These are phyloP conservation scores for Cutaneotrichosporon spelunceum DNA, from an alignment of 1,284 basidiomycete species.

Conservation along the genomic window DNA sequence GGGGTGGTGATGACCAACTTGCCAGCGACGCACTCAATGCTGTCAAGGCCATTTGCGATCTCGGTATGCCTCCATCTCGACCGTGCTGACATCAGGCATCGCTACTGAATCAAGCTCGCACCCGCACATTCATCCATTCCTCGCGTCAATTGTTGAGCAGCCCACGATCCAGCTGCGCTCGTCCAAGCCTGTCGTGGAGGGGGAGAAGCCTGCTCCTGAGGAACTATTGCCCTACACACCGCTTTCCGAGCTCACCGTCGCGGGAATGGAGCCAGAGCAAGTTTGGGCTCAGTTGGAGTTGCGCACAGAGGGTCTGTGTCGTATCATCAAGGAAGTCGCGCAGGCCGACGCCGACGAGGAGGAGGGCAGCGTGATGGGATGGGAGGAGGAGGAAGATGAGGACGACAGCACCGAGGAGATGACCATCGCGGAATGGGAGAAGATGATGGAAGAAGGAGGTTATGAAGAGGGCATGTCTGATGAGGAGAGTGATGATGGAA, in stretches of 20 bases:
- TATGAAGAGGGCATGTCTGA: constrained; percentile 31
- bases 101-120: constrained; percentile 62
- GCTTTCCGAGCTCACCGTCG: constrained; percentile 67
- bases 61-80: constrained; percentile 58
- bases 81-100: constrained; percentile 37
- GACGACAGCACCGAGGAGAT: constrained; percentile 42
- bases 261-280: constrained; percentile 84
- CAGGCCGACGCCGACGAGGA: constrained; percentile 33
- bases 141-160: constrained; percentile 62
- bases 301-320: constrained; percentile 57
- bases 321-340: constrained; percentile 46
- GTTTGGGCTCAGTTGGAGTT: constrained; percentile 91
- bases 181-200: constrained; percentile 26
- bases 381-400: constrained; percentile 29
- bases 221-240: constrained; percentile 66
- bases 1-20: constrained; percentile 59
- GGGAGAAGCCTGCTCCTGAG: constrained; percentile 36
- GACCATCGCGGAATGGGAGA: constrained; percentile 40
- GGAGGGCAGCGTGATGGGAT: constrained; percentile 34
- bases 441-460: constrained; percentile 36
- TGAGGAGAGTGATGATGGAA: constrained; percentile 19
- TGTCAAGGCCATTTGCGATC: constrained; percentile 73
- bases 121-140: constrained; percentile 64
- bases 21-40: constrained; percentile 63
- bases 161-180: constrained; percentile 57